Percentiles rank a stretch among this genome's conserved stretches.
Conservation (phyloP, 345 rosid genomes). For the Atalantia buxifolia region DNA sequence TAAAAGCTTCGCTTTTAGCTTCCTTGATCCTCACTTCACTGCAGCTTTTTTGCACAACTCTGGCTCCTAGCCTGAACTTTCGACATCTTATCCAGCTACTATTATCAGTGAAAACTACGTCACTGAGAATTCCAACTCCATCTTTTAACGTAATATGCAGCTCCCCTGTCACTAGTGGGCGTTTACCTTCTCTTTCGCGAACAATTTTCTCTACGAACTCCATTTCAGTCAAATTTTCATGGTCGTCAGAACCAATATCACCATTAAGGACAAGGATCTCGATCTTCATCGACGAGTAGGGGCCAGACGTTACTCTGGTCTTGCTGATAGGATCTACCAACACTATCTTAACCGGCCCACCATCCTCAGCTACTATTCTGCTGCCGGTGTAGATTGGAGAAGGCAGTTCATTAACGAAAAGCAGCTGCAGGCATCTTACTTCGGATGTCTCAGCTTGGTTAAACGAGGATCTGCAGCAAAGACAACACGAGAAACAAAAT, state of each 20-base stretch:
- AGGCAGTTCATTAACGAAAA: conserved; percentile 35
- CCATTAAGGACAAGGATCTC: conserved; percentile 62
- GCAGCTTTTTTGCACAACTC: conserved; percentile 23
- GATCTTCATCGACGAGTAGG: conserved; percentile 45
- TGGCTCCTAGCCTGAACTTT: conserved; percentile 74
- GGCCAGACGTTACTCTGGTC: conserved; percentile 33
- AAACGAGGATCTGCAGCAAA: conserved; percentile 22
- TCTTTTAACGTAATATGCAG: conserved; percentile 30
- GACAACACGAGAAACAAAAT: background rate
- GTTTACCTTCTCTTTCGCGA: conserved; percentile 59
- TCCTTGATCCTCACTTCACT: conserved; percentile 48
- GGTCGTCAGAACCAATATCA: conserved; percentile 46
- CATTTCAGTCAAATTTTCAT: conserved; percentile 45
- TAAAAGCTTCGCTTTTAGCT: conserved; percentile 62
- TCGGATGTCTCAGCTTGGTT: conserved; percentile 29
- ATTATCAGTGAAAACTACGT: conserved; percentile 66
- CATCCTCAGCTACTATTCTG: conserved; percentile 47
- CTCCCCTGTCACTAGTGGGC: conserved; percentile 72
- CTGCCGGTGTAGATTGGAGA: conserved; percentile 53
- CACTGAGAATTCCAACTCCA: conserved; percentile 48
- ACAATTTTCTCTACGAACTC: conserved; percentile 45
- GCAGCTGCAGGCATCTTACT: conserved; percentile 36
- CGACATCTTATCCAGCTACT: conserved; percentile 78
- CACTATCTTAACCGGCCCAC: conserved; percentile 35
- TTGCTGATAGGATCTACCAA: conserved; percentile 44